These are phyloP conservation scores for Noccaea caerulescens DNA, from an alignment of 345 rosid species.

Conservation along the genomic window DNA sequence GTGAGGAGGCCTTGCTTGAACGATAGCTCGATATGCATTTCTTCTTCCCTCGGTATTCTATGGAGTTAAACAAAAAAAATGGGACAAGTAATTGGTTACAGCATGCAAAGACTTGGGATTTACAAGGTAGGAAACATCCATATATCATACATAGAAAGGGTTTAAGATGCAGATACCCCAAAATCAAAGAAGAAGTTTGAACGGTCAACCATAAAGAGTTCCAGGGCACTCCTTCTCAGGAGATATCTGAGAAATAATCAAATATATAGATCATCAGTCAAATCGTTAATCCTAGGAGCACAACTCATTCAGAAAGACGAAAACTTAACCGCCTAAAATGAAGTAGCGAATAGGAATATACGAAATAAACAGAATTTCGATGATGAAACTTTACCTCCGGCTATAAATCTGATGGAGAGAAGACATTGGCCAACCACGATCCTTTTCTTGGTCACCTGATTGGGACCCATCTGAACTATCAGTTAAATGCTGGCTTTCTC, in stretches of 20 bases:
- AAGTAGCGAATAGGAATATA: constrained; percentile 3
- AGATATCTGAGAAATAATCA: constrained; percentile 65
- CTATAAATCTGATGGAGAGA: constrained; percentile 95
- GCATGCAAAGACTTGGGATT: constrained; percentile 20
- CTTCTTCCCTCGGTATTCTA: constrained; percentile 86
- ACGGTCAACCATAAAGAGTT: constrained; percentile 95
- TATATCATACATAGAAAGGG: constrained; percentile 22
- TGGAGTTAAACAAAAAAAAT: constrained; percentile 25
- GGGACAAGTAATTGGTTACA: constrained; percentile 26
- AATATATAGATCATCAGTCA: constrained; percentile 31
- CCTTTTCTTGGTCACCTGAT: constrained; percentile 65
- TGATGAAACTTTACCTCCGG: constrained; percentile 66
- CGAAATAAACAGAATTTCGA: constrained; percentile 22
- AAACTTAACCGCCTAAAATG: constrained; percentile 20
- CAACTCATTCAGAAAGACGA: constrained; percentile 18
- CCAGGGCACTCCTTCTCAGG: constrained; percentile 94
- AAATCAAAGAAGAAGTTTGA: constrained; percentile 98
- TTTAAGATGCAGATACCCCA: constrained; percentile 63
- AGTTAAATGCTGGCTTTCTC: constrained; percentile 49
- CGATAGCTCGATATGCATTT: constrained; percentile 93
- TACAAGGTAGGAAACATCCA: constrained; percentile 19
- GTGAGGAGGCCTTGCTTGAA: constrained; percentile 87
- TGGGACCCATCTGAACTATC: constrained; percentile 55
- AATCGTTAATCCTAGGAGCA: constrained; percentile 20
- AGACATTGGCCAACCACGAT: constrained; percentile 84